Conservation (phyloP, 768 basidiomycete species). For the Boletus speciosus region DNA sequence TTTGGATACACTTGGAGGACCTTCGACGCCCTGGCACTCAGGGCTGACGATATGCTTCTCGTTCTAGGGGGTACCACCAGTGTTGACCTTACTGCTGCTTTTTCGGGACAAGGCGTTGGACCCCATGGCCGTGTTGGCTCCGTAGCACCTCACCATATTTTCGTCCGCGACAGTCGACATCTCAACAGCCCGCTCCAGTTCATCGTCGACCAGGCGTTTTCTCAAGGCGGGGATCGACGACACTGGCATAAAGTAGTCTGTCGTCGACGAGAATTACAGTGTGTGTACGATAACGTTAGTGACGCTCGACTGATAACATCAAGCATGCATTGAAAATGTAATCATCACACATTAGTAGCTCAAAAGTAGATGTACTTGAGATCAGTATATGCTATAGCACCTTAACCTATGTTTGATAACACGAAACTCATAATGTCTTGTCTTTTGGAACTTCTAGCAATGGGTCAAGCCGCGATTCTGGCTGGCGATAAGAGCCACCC, state of each 20-base stretch:
- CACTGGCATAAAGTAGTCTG: neutral
- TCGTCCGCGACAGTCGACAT: neutral
- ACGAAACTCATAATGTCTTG: slow-evolving; percentile 17
- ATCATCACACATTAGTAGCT: slow-evolving; percentile 18
- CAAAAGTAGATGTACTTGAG: slow-evolving; percentile 15
- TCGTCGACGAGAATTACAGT: neutral
- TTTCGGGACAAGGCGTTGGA: too few relatives aligned
- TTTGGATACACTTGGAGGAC: neutral
- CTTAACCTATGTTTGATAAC: too few relatives aligned
- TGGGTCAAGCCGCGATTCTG: slow-evolving; percentile 80
- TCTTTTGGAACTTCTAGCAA: slow-evolving; percentile 53
- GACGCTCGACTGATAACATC: neutral
- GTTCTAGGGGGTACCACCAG: neutral
- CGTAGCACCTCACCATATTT: neutral
- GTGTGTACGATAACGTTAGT: neutral
- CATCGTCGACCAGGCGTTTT: neutral
- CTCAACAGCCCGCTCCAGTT: neutral
- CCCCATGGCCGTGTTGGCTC: neutral
- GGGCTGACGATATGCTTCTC: neutral
- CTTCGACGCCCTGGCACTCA: neutral
- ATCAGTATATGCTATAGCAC: slow-evolving; percentile 3
- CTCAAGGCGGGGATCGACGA: neutral
- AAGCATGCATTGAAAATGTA: slow-evolving; percentile 1
- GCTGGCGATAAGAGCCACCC: slow-evolving; percentile 86
- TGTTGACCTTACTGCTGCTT: neutral